A percentile compares a stretch with the other conserved stretches of the same genome.
Evolutionary conservation across 208 protist species (phyloP).

Genomic region (Phytomonas francai): DNA sequence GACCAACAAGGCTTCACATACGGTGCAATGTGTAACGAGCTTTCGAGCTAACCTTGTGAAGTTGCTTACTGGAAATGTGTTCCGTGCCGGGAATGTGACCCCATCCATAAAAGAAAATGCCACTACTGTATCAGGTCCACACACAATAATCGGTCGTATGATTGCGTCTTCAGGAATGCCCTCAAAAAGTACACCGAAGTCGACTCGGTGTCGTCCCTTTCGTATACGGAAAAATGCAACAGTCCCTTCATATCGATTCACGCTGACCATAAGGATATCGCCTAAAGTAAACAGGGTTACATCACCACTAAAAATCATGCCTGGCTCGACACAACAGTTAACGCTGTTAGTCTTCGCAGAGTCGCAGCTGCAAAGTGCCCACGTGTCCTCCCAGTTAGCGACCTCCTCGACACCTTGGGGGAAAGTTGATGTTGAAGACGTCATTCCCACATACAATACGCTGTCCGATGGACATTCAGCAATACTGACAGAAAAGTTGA

Average conservation of each 20-base stretch:
- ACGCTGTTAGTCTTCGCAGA: constrained; percentile 60
- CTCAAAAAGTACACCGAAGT: constrained; percentile 82
- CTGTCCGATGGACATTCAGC: constrained; percentile 27
- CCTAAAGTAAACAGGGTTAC: constrained; percentile 53
- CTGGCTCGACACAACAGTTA: constrained; percentile 78
- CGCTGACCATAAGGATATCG: constrained; percentile 62
- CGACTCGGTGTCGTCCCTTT: constrained; percentile 29
- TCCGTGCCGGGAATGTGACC: constrained; percentile 60
- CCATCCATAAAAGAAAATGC: constrained; percentile 76
- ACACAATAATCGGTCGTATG: constrained; percentile 60
- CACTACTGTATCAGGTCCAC: constrained; percentile 53
- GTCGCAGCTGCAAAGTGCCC: constrained; percentile 77
- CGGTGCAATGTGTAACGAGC: constrained; percentile 20
- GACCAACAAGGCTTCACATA: constrained; percentile 26
- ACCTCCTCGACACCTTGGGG: constrained; percentile 49
- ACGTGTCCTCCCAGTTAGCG: constrained; percentile 58
- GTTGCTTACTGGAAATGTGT: constrained; percentile 52
- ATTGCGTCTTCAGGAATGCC: constrained; percentile 32
- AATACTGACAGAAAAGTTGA: constrained; percentile 66
- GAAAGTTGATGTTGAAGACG: constrained; percentile 37
- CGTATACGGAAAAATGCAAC: constrained; percentile 67
- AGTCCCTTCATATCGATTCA: constrained; percentile 53
- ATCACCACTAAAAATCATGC: constrained; percentile 72
- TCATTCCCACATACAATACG: constrained; percentile 77
- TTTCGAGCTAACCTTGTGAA: constrained; percentile 23